phyloP scores from a whole-genome alignment of 2,329 filamentous ascomycete species.

The Pseudocercospora ulei region DNA sequence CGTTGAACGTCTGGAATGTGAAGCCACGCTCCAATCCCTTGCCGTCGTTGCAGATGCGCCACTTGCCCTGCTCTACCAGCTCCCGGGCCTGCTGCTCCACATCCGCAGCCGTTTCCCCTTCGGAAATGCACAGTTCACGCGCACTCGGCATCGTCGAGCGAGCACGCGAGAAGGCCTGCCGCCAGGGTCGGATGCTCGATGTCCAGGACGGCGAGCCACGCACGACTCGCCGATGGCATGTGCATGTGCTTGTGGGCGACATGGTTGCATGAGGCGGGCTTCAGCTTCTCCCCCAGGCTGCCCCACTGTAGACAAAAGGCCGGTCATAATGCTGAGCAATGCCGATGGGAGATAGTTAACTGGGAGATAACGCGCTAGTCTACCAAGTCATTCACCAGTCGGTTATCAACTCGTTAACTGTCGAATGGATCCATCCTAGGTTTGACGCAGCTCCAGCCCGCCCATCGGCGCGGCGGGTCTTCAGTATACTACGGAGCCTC shows the following conservation, averaged over 20 bases:
- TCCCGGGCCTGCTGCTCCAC: constrained; percentile 22
- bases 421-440: no score
- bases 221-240: neutral
- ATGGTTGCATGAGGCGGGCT: constrained; percentile 6
- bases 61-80: constrained; percentile 29
- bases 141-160: constrained; percentile 14
- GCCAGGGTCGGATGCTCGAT: neutral
- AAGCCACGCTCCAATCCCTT: constrained; percentile 34
- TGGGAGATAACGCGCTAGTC: no score
- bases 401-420: no score
- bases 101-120: constrained; percentile 18
- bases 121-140: constrained; percentile 21
- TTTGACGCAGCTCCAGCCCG: no score
- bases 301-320: no score
- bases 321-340: no score
- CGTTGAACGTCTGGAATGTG: constrained; percentile 36
- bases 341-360: no score
- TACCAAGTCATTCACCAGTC: no score
- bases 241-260: neutral
- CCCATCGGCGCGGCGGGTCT: no score
- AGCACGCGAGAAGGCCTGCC: neutral
- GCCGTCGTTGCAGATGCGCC: constrained; percentile 31
- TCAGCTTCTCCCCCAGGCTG: constrained; percentile 4
- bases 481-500: no score
- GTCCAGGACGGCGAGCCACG: neutral